These are phyloP conservation scores for Aspergillus funiculosus DNA, from an alignment of 495 filamentous ascomycete genomes.

Conservation along the genomic window DNA sequence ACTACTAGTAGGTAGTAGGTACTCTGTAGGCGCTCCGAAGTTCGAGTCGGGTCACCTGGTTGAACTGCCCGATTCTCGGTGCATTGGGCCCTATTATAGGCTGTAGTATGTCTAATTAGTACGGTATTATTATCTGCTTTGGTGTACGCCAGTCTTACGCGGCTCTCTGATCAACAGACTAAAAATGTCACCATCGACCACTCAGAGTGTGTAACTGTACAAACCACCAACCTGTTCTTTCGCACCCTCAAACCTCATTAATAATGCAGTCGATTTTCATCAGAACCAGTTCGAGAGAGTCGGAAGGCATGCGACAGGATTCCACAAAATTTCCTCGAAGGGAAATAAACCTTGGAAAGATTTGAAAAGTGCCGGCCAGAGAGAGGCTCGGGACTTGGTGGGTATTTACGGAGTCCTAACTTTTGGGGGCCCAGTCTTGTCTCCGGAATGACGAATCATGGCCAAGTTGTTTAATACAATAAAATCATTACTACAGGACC, in stretches of 20 bases:
- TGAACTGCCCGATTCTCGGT: background rate
- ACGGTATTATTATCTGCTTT: slow-evolving; percentile 12
- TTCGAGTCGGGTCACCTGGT: no score
- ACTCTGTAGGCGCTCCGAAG: no score
- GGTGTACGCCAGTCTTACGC: slow-evolving; percentile 24
- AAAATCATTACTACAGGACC: no score
- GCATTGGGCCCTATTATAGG: background rate
- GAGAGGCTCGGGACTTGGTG: slow-evolving; percentile 7
- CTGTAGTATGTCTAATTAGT: no score
- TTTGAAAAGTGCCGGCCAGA: background rate
- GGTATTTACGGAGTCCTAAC: no score
- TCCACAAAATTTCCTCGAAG: background rate
- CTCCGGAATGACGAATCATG: slow-evolving; percentile 12
- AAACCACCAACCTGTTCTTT: no score
- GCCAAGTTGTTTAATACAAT: background rate
- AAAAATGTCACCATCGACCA: slow-evolving; percentile 10
- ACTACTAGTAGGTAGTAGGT: no score
- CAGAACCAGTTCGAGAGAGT: slow-evolving; percentile 1
- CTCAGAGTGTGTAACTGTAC: background rate
- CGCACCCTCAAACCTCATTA: background rate
- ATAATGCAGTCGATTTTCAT: background rate
- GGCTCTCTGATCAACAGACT: slow-evolving; percentile 23
- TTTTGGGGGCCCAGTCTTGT: no score
- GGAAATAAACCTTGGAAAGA: slow-evolving; percentile 7
- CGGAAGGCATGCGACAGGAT: slow-evolving; percentile 5